Base-by-base conservation (phyloP, 106 monocot species). In the Allium sativum region DNA sequence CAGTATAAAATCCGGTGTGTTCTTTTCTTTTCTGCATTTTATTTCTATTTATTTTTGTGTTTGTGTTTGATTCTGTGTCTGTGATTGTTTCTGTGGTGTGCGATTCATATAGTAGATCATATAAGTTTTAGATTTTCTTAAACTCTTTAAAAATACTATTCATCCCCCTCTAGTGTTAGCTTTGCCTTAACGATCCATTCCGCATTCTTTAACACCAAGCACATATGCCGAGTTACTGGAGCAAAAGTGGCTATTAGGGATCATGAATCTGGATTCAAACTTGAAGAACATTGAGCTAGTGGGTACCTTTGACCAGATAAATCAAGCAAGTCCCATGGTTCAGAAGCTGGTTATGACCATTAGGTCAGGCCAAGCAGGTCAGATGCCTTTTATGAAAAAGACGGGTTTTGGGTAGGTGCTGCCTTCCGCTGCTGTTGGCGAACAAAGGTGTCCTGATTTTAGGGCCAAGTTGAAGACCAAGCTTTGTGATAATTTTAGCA, bases 241-340 rank as follows among this genome's bases (percentile, higher is more conserved):
- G 81, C 69, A 17, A 89, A 76, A 74, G 73, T 89, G 42, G 65
- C 84, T 6, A 89, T 89, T 17, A 69, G 82, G n/a, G 89, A 89
- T 0, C 81, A 89, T 7, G 89, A 89, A 47, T 53, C 81, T n/a
- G 10, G 84, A 89, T 52, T 61, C 81, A 12, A 89, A 79, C 46
- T 55, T 81, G 61, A 78, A 70, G 62, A 89, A 89, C 68, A 82
- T 89, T 48, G 89, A 89, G 53, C 72, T 89, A 15, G 89, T 84
- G 69, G 89, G 89, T 3, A 74, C 81, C 0, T 84, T 89, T 69
- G 84, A 84, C 53, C 89, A 89, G 81, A 84, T 89, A 48, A 81
- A 77, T 20, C 76, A 78, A 40, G 89, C 89, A 0, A 82, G 79
- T 44, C 62, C 52, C 0, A 79, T 89, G 81, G 89, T 84, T 1